phyloP scores from a whole-genome alignment of 768 basidiomycete species.

The Amanita rimosa region DNA sequence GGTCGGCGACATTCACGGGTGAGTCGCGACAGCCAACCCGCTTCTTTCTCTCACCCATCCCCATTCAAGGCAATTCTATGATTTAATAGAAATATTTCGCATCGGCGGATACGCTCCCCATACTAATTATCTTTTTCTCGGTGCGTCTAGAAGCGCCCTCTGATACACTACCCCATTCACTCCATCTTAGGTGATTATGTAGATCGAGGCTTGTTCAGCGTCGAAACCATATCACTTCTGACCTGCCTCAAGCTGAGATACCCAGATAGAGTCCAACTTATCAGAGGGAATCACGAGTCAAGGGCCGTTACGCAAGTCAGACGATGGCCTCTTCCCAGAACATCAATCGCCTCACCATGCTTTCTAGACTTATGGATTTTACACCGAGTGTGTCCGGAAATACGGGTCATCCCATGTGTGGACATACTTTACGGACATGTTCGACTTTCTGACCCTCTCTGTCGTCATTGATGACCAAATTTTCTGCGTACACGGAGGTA shows the following conservation, averaged over 20 bases:
- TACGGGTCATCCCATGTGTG: slow-evolving; percentile 94
- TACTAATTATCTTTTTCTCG: slow-evolving; percentile 97
- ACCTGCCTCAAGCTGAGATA: slow-evolving; percentile 96
- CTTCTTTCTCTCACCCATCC: slow-evolving; percentile 19
- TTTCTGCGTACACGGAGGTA: slow-evolving; percentile 98
- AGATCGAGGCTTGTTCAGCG: slow-evolving; percentile 93
- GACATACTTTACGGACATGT: slow-evolving; percentile 99
- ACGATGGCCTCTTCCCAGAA: slow-evolving; percentile 14
- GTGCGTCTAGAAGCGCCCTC: slow-evolving; percentile 33
- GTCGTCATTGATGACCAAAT: slow-evolving; percentile 99
- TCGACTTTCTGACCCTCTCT: slow-evolving; percentile 94
- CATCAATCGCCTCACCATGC: slow-evolving; percentile 15
- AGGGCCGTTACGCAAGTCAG: slow-evolving; percentile 94
- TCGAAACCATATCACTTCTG: slow-evolving; percentile 95
- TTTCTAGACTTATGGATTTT: slow-evolving; percentile 92
- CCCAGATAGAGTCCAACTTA: slow-evolving; percentile 92
- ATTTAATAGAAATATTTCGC: slow-evolving; percentile 96
- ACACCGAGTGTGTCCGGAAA: slow-evolving; percentile 95
- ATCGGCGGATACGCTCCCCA: slow-evolving; percentile 96
- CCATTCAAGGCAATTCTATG: slow-evolving; percentile 89
- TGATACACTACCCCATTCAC: slow-evolving; percentile 2
- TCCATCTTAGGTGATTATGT: slow-evolving; percentile 82
- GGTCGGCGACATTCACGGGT: slow-evolving; percentile 99
- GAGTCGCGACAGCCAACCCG: slow-evolving; percentile 23
- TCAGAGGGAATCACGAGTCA: slow-evolving; percentile 96